phyloP scores from a whole-genome alignment of 805 yeast genomes.

The Saturnispora mendoncae region DNA sequence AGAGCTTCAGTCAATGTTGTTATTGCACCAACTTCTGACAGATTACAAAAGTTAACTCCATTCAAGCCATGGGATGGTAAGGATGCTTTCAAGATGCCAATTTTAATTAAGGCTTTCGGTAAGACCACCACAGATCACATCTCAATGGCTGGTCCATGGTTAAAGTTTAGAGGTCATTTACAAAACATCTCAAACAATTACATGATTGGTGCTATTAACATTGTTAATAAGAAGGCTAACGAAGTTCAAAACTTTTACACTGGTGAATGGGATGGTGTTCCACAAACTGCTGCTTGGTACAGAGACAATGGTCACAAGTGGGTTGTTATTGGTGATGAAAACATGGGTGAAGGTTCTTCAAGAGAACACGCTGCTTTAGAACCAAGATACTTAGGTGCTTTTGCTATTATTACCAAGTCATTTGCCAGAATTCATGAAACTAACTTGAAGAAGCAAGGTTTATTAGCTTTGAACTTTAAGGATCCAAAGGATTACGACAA shows the following conservation, averaged over 20 bases:
- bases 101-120: slow-evolving; percentile 91
- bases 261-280: slow-evolving; percentile 89
- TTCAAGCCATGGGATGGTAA: slow-evolving; percentile 96
- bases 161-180: slow-evolving; percentile 99
- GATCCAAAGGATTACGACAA: slow-evolving; percentile 87
- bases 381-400: slow-evolving; percentile 98
- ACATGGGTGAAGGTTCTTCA: slow-evolving; percentile 99
- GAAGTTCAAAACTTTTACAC: slow-evolving; percentile 81
- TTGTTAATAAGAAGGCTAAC: slow-evolving; percentile 94
- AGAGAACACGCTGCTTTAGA: slow-evolving; percentile 99
- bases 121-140: slow-evolving; percentile 99
- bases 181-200: slow-evolving; percentile 98
- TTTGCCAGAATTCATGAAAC: slow-evolving; percentile 99
- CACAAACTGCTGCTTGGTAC: slow-evolving; percentile 93
- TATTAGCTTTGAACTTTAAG: slow-evolving; percentile 90
- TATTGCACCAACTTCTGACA: slow-evolving; percentile 86
- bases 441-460: slow-evolving; percentile 98
- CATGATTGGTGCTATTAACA: slow-evolving; percentile 98
- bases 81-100: slow-evolving; percentile 83
- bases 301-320: slow-evolving; percentile 86
- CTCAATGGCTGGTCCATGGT: slow-evolving; percentile 99
- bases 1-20: slow-evolving; percentile 65
- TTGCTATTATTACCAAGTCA: slow-evolving; percentile 94
- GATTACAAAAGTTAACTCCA: slow-evolving; percentile 90
- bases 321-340: slow-evolving; percentile 98